These are phyloP conservation scores for Candida ovalis DNA, from an alignment of 805 yeast species.

Conservation along the genomic window DNA sequence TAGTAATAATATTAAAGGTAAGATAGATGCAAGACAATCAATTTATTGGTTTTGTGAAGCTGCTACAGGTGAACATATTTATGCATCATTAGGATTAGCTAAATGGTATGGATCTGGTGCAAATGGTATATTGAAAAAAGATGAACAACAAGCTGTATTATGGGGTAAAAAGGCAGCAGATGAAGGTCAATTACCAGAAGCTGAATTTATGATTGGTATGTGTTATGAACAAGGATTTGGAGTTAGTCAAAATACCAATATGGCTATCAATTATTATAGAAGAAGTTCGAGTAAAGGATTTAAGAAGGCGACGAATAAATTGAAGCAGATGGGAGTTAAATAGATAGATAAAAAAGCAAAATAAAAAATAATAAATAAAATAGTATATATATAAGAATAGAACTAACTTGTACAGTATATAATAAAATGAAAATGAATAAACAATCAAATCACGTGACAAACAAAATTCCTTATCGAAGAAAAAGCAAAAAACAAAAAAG, in stretches of 20 bases:
- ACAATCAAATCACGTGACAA: too few species aligned
- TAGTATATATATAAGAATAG: not conserved
- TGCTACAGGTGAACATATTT: conserved; percentile 59
- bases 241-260: conserved; percentile 37
- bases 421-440: too few species aligned
- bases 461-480: too few species aligned
- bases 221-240: conserved; percentile 67
- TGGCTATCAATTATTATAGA: conserved; percentile 48
- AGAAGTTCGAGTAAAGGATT: conserved; percentile 64
- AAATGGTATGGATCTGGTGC: conserved; percentile 80
- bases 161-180: conserved; percentile 66
- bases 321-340: conserved; percentile 22
- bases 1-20: conserved; percentile 23
- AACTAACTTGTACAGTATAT: too few species aligned
- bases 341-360: not conserved
- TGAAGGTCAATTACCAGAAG: conserved; percentile 50
- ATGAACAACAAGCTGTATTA: conserved; percentile 60
- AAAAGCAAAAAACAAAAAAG: too few species aligned
- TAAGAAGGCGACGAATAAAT: conserved; percentile 44
- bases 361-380: not conserved
- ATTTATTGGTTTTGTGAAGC: conserved; percentile 74
- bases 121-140: conserved; percentile 45
- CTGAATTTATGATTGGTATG: conserved; percentile 66
- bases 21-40: conserved; percentile 51
- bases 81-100: conserved; percentile 67